Conservation (phyloP, 192 early-diverging fungal species). For the Coemansia sp. region DNA sequence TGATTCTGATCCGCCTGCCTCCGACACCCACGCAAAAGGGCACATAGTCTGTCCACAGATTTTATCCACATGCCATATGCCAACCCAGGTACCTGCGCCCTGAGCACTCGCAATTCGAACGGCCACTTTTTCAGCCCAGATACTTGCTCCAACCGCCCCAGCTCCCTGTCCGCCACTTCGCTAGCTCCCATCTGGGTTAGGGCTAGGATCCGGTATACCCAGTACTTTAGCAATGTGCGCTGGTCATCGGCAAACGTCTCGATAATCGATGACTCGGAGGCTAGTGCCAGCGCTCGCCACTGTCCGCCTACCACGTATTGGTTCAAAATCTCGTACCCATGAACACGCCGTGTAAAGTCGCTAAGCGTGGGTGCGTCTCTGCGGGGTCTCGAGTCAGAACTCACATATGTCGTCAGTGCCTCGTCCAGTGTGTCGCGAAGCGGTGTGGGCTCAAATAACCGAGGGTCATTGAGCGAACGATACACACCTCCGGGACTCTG, state of each 20-base stretch:
- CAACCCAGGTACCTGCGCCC: conserved; percentile 29
- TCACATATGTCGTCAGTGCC: conserved; percentile 21
- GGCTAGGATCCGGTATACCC: conserved; percentile 42
- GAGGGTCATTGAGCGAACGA: conserved; percentile 29
- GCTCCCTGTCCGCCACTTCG: conserved; percentile 22
- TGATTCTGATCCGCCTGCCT: conserved; percentile 7
- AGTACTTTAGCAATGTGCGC: conserved; percentile 20
- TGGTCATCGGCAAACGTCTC: conserved; percentile 9
- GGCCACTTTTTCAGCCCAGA: conserved; percentile 30
- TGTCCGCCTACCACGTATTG: conserved; percentile 37
- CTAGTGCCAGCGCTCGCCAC: conserved; percentile 47
- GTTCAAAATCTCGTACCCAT: conserved; percentile 44
- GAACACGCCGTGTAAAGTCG: conserved; percentile 23
- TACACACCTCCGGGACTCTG: neutral
- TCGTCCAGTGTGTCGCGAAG: conserved; percentile 37
- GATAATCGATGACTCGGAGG: conserved; percentile 25
- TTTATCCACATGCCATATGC: conserved; percentile 10
- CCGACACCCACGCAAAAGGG: conserved; percentile 31
- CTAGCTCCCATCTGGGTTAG: conserved; percentile 13
- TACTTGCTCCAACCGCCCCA: conserved; percentile 20
- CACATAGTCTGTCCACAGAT: conserved; percentile 23
- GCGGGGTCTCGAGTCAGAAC: conserved; percentile 33
- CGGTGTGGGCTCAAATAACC: conserved; percentile 35
- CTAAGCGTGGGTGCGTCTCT: conserved; percentile 15
- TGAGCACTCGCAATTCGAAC: conserved; percentile 43